A percentile compares a stretch with the other conserved stretches of the same genome.
Conservation (phyloP, 2,329 filamentous ascomycete species). For the Fusarium sp. region DNA sequence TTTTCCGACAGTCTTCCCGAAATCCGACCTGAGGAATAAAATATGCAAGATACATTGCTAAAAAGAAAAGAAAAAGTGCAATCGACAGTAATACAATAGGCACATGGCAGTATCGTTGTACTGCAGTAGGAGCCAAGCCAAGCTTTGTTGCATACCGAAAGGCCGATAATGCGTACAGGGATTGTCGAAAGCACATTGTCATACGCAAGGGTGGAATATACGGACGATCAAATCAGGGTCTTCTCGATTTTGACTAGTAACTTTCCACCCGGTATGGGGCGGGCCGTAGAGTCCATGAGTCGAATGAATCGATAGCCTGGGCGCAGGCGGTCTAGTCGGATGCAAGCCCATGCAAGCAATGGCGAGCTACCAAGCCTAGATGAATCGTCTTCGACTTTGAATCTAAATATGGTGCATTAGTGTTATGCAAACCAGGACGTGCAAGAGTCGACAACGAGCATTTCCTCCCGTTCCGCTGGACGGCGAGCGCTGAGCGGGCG, state of each 20-base stretch:
- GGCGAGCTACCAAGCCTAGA: conserved; percentile 51
- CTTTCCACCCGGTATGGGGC: conserved; percentile 58
- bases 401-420: conserved; percentile 52
- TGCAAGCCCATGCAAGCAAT: conserved; percentile 66
- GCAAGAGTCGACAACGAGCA: conserved; percentile 11
- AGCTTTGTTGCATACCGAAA: conserved; percentile 4
- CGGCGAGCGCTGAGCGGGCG: not conserved
- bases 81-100: not conserved
- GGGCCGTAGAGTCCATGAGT: conserved; percentile 60
- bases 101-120: not conserved
- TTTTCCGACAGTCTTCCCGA: not conserved
- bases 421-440: conserved; percentile 18
- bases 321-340: conserved; percentile 68
- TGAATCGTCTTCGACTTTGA: conserved; percentile 65
- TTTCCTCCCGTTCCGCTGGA: not conserved
- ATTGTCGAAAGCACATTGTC: not conserved
- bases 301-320: conserved; percentile 66
- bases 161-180: not conserved
- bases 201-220: not conserved
- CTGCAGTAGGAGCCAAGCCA: not conserved
- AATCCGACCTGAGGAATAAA: not conserved
- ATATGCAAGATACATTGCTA: not conserved
- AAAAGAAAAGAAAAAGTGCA: not conserved
- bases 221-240: conserved; percentile 50
- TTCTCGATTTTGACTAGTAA: conserved; percentile 66